Base-by-base conservation (phyloP, 768 basidiomycete genomes). In the Tylopilus felleus region DNA sequence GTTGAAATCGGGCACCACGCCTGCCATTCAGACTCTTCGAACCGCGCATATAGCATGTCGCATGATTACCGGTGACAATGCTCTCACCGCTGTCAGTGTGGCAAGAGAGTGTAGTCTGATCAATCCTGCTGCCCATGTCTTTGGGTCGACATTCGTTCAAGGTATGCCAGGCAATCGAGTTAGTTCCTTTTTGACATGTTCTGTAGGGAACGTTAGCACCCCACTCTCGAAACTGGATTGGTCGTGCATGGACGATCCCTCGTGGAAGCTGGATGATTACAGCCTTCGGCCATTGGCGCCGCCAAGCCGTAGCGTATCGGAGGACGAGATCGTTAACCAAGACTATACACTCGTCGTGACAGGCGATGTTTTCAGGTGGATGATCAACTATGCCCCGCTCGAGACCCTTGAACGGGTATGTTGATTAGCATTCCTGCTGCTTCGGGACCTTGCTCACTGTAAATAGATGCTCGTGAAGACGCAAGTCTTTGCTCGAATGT, bases 1-100 rank as follows among this genome's bases (percentile, higher is more conserved):
- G 73, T 75, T 99, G 56, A 99, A 99, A 64, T 83, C 88, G 5
- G 93, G 90, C 8, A 98, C 96, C 0, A 77, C 90, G 0, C 88
- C 93, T 29, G 93, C 90, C 8, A 97, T 99, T 42, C 88, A 93
- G 56, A 85, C 86, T 1, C 78, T 99, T 16, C 85, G 94, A 49
- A 78, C 81, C 2, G 97, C 97, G 1, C 93, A 98, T 73, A 73
- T 99, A 35, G 90, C 93, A 19, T 95, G 93, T 63, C 80, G 95
- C 59, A 98, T 99, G 97, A 95, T 97, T 47, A 99, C 97, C 1
- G 97, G 97, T 10, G 97, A 99, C 66, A 99, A 99, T 59, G 86
- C 94, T 29, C 77, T 97, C 38, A 99, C 97, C 7, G 97, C 96
- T 5, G 90, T 98, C 63, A 97, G 94, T 60, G 96, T 99, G 35